Evolutionary conservation across 768 basidiomycete genomes (phyloP), one percentile per base, ranked within the genome.

Genomic region (Cystofilobasidium macerans): DNA sequence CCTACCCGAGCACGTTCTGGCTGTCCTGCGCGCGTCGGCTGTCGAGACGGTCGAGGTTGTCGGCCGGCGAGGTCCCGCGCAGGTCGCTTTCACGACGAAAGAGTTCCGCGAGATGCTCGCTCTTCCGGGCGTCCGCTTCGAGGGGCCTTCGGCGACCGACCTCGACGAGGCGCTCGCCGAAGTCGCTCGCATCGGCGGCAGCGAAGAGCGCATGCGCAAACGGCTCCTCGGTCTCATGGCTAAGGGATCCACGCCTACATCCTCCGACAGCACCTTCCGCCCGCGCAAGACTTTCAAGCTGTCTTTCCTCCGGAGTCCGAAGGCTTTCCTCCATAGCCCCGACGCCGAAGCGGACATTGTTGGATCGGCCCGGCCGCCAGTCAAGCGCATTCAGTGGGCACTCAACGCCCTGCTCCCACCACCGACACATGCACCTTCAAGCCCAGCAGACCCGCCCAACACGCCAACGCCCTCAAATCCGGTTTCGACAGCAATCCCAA

Each of bases 71-170:
- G 93, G 94, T 0, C 90, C 90, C 0, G 81, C 86, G 9, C 86
- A 97, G 73, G 90, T 88, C 1, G 86, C 89, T 0, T 94, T 92
- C 73, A 91, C 92, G 4, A 84, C 86, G 38, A 97, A 97, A 75
- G 94, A 99, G 75, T 80, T 95, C 5, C 80, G 94, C 28, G 94
- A 98, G 77, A 82, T 97, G 79, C 74, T 83, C 70, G 74, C 74
- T 33, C 75, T 89, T 74, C 80, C 82, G 0, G 82, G 85, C 56
- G 84, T 84, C 0, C 79, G 83, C 30, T 85, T 93, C 81, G 75
- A 80, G 30, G 70, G 57, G 0, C 71, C 72, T 4, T 65, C 75
- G 3, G 72, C 42, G 51, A 64, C 30, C 28, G 62, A 74, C 40
- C 67, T 78, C 63, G 64, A 67, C 0, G 64, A 71, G 24, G 77